These are phyloP conservation scores for Kuraishia borneana DNA, from an alignment of 805 yeast species.

Conservation along the genomic window DNA sequence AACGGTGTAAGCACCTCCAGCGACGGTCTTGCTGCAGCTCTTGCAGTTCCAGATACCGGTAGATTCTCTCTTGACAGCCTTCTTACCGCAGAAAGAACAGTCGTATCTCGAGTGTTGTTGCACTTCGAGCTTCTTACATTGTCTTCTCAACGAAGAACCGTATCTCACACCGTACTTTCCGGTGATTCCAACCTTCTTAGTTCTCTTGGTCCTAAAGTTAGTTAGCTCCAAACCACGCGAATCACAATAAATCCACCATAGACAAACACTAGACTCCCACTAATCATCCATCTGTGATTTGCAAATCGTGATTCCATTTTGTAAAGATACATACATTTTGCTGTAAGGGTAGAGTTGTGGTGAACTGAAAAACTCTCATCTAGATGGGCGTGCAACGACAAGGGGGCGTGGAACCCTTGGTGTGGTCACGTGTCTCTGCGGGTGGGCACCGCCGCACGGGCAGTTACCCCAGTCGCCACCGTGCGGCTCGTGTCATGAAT, in stretches of 20 bases:
- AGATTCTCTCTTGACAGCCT: conserved; percentile 94
- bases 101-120: conserved; percentile 99
- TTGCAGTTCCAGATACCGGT: conserved; percentile 98
- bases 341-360: too few species aligned
- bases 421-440: too few species aligned
- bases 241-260: not conserved
- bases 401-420: too few species aligned
- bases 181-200: conserved; percentile 99
- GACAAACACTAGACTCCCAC: not conserved
- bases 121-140: conserved; percentile 97
- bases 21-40: conserved; percentile 92
- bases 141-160: conserved; percentile 99
- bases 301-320: too few species aligned
- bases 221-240: not conserved
- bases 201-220: conserved; percentile 90
- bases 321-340: too few species aligned
- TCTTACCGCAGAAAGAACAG: conserved; percentile 99
- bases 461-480: too few species aligned
- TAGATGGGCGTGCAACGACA: too few species aligned
- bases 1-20: conserved; percentile 99
- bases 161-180: conserved; percentile 99
- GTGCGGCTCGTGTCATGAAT: too few species aligned
- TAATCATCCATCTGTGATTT: too few species aligned
- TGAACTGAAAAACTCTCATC: too few species aligned
- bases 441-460: too few species aligned